Evolutionary conservation across 1,139 yeast species (phyloP).

Genomic region (Saccharomyces pastorianus): DNA sequence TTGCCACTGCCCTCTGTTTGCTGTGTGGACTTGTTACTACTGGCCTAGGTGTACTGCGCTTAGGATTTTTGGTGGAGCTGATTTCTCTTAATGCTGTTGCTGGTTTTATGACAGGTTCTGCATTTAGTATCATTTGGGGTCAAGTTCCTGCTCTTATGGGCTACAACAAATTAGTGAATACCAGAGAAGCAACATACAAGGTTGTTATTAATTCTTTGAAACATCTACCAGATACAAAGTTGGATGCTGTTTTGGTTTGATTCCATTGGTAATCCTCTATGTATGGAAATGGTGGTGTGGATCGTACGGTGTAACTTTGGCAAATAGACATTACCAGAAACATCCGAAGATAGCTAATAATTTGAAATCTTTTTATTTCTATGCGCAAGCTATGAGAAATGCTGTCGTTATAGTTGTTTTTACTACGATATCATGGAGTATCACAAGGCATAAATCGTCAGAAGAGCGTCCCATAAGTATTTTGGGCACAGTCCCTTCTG

Average conservation of each 20-base stretch:
- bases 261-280: slow-evolving; percentile 61
- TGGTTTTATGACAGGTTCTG: too few relatives aligned
- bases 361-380: slow-evolving; percentile 40
- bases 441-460: slow-evolving; percentile 37
- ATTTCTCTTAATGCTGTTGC: too few relatives aligned
- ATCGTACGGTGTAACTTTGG: slow-evolving; percentile 46
- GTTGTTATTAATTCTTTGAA: slow-evolving; percentile 36
- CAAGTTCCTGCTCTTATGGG: too few relatives aligned
- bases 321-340: slow-evolving; percentile 36
- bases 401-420: slow-evolving; percentile 75
- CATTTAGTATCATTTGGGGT: too few relatives aligned
- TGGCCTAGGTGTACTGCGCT: too few relatives aligned
- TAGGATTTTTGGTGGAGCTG: too few relatives aligned
- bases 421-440: slow-evolving; percentile 63
- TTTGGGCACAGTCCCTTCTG: too few relatives aligned
- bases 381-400: slow-evolving; percentile 66
- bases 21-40: slow-evolving; percentile 25
- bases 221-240: slow-evolving; percentile 54
- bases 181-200: too few relatives aligned
- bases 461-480: slow-evolving; percentile 20
- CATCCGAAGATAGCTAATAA: slow-evolving; percentile 36
- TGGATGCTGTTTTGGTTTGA: slow-evolving; percentile 84
- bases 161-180: too few relatives aligned
- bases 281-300: slow-evolving; percentile 55
- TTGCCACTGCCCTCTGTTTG: slow-evolving; percentile 73